A percentile compares a stretch with the other conserved stretches of the same genome.
Conservation (phyloP, 163 green algal species). For the Chlorella variabilis region DNA sequence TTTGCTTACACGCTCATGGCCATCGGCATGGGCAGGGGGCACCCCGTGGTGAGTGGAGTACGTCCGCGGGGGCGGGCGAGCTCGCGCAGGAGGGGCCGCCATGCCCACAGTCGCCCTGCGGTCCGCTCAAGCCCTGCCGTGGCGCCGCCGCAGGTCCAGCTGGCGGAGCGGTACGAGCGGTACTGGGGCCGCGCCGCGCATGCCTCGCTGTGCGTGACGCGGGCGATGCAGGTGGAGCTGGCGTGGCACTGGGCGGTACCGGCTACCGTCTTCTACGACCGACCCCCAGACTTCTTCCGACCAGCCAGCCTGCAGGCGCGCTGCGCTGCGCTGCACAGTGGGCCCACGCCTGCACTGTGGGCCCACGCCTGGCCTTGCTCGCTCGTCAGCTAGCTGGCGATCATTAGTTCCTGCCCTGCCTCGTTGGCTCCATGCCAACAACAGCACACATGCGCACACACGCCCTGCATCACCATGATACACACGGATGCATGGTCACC, state of each 20-base stretch:
- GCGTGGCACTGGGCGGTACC: constrained; percentile 53
- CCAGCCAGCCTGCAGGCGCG: constrained; percentile 39
- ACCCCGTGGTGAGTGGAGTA: constrained; percentile 64
- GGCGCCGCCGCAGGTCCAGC: constrained; percentile 44
- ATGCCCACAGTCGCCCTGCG: too few relatives aligned
- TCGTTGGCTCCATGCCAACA: too few relatives aligned
- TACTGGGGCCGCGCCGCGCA: constrained; percentile 60
- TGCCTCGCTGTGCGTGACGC: constrained; percentile 87
- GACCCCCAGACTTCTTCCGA: constrained; percentile 77
- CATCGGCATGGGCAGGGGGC: constrained; percentile 62
- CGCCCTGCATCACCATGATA: too few relatives aligned
- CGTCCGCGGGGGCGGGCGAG: too few relatives aligned
- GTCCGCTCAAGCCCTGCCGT: background rate
- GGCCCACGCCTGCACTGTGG: background rate
- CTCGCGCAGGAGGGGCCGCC: too few relatives aligned
- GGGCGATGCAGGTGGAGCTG: constrained; percentile 77
- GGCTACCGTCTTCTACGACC: constrained; percentile 90
- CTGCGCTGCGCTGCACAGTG: too few relatives aligned
- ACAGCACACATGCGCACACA: too few relatives aligned
- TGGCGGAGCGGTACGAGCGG: constrained; percentile 72
- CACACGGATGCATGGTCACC: too few relatives aligned
- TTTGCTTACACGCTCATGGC: constrained; percentile 92
- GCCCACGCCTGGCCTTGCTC: background rate
- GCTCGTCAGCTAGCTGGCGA: too few relatives aligned
- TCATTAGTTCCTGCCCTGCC: too few relatives aligned